Percentiles rank a stretch among this genome's conserved stretches.
These are phyloP conservation scores for Picochlorum sp. DNA, from an alignment of 139 green algal genomes.

Conservation along the genomic window DNA sequence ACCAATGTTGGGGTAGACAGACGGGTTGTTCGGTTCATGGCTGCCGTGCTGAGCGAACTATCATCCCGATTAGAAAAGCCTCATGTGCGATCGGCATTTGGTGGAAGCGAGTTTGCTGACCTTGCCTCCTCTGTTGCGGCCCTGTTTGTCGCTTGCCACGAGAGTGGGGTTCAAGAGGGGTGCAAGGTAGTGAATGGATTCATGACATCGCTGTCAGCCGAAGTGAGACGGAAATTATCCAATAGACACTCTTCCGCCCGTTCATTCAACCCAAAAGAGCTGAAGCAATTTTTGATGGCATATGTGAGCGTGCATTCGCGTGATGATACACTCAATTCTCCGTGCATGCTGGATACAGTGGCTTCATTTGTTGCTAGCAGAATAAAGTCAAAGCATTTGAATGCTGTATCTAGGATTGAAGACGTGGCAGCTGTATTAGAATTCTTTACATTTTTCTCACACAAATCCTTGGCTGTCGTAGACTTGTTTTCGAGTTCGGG, in stretches of 20 bases:
- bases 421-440: slow-evolving; percentile 24
- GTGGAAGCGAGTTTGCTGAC: slow-evolving; percentile 18
- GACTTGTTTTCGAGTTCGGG: slow-evolving; percentile 33
- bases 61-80: slow-evolving; percentile 7
- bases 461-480: slow-evolving; percentile 30
- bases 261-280: slow-evolving; percentile 28
- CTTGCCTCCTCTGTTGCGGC: slow-evolving; percentile 5
- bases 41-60: slow-evolving; percentile 6
- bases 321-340: background rate
- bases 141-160: slow-evolving; percentile 4
- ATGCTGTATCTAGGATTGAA: slow-evolving; percentile 19
- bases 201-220: slow-evolving; percentile 24
- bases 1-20: background rate
- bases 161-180: background rate
- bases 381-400: slow-evolving; percentile 31
- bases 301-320: background rate
- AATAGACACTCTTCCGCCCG: slow-evolving; percentile 22
- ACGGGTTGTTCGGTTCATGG: background rate
- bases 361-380: slow-evolving; percentile 26
- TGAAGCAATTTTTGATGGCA: slow-evolving; percentile 29
- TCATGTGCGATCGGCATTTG: slow-evolving; percentile 10
- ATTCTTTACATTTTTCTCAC: slow-evolving; percentile 26
- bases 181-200: background rate
- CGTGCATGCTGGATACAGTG: slow-evolving; percentile 30
- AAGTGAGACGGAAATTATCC: slow-evolving; percentile 36